These are phyloP conservation scores for Corniculantispora saksenae DNA, from an alignment of 2,329 filamentous ascomycete species.

Conservation along the genomic window DNA sequence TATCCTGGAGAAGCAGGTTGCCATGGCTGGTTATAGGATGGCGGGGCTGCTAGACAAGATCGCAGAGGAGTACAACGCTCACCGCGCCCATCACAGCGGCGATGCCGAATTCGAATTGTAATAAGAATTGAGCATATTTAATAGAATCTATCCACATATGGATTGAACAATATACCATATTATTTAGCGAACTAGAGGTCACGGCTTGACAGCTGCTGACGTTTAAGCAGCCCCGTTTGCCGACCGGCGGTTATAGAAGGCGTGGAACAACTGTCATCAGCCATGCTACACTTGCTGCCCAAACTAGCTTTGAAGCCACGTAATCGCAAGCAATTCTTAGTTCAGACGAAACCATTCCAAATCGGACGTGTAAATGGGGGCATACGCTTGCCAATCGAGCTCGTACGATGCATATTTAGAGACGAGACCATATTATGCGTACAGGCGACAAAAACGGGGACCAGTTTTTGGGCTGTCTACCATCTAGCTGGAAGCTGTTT, in stretches of 20 bases:
- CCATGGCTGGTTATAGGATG: slow-evolving; percentile 68
- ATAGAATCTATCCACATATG: neutral
- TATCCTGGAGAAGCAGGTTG: slow-evolving; percentile 66
- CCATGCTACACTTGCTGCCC: neutral
- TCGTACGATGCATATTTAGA: neutral
- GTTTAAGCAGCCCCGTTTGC: neutral
- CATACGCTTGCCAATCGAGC: neutral
- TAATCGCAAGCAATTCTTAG: neutral
- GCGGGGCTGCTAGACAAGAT: slow-evolving; percentile 68
- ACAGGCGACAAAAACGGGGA: neutral
- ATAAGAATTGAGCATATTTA: neutral
- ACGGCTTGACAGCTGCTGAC: neutral
- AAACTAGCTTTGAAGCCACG: neutral
- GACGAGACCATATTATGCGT: neutral
- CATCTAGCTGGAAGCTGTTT: neutral
- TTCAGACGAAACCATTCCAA: slow-evolving; percentile 12
- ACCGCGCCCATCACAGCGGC: slow-evolving; percentile 20
- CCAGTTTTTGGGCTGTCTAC: neutral
- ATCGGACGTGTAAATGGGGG: neutral
- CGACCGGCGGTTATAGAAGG: neutral
- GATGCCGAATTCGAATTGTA: slow-evolving; percentile 33
- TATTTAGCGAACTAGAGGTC: neutral
- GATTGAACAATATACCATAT: neutral
- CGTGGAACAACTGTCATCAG: neutral
- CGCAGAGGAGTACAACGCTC: slow-evolving; percentile 39